These are phyloP conservation scores for Nannochloropsis salina DNA, from an alignment of 108 stramenopile genomes.

Conservation along the genomic window DNA sequence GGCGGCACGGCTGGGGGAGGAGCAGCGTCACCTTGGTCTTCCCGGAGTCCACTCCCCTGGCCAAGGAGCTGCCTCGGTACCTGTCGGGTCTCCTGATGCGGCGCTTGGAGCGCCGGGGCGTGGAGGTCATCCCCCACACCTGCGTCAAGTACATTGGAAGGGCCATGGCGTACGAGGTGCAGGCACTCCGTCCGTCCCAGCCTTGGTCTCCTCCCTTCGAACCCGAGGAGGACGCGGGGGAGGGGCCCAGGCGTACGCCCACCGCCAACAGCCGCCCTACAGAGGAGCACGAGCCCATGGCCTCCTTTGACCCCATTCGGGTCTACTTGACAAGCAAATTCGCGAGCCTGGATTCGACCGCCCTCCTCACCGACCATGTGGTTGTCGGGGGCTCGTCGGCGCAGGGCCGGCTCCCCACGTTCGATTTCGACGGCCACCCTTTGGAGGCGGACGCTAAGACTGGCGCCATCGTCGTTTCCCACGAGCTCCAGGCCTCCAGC, in stretches of 20 bases:
- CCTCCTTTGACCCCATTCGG: neutral
- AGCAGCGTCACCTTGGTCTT: conserved; percentile 28
- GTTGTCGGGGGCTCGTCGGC: neutral
- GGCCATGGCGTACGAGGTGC: neutral
- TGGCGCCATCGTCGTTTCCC: conserved; percentile 34
- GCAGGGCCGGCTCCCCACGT: neutral
- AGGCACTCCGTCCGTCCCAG: neutral
- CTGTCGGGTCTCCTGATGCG: conserved; percentile 30
- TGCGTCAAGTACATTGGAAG: conserved; percentile 1
- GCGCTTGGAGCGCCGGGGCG: conserved; percentile 23
- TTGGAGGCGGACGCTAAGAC: conserved; percentile 25
- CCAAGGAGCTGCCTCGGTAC: conserved; percentile 36
- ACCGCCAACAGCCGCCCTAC: neutral
- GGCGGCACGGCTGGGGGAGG: neutral
- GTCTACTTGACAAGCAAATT: conserved; percentile 11
- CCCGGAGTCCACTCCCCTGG: conserved; percentile 35
- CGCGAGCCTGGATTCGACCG: conserved; percentile 1
- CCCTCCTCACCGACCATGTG: conserved; percentile 2
- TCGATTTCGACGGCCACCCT: neutral
- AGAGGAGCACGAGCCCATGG: neutral
- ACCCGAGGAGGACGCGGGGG: neutral
- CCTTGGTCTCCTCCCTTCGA: neutral
- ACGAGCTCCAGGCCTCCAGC: conserved; percentile 32
- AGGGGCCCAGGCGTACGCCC: neutral
- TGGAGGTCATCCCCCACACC: conserved; percentile 34